Base-by-base conservation (phyloP, 148 eudicot genomes). In the Silene latifolia region DNA sequence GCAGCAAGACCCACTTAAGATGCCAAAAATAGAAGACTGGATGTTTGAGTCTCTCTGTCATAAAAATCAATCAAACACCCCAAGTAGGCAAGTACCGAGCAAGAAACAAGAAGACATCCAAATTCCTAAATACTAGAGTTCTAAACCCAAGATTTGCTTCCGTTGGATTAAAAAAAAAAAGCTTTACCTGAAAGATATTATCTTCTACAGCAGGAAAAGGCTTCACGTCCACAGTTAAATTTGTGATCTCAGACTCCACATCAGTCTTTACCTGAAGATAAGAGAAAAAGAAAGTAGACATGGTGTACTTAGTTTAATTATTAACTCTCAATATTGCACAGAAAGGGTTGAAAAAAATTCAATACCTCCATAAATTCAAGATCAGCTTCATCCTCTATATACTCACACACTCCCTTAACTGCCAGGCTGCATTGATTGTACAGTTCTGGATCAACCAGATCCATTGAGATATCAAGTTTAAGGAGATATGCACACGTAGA, bases 101-200 rank as follows among this genome's bases (percentile, higher is more conserved):
- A 18, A 5, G 8, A 42, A 19, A 19, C 14, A 8, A 14, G 54
- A 68, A 47, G 58, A 14, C 57, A 24, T 5, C 27, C 27, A 24
- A 19, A 47, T 39, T 39, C 44, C 44, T 4, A 47, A 51, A 9
- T 51, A 51, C 14, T 51, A 51, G 4, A 51, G 17, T 39, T 8
- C 20, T 21, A 4, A 2, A 9, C 7, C 21, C 71, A 67, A 79
- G 58, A 69, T 0, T 6, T n/a, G 29, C 58, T 39, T 10, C 5
- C 5, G n/a, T 29, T 58, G 17, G n/a, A 24, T 23, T 24, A 4
- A 61, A 8, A 10, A 14, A 12, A 71, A 13, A 29, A n/a, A n/a
- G n/a, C 74, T 54, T 67, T 81, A 91, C 98, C 98, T 91, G 86
- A 73, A 89, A 91, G 71, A 91, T 80, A 51, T 91, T 85, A 67